Evolutionary conservation across 1,284 basidiomycete species (phyloP), one percentile per base, ranked within the genome.

Genomic region (Fomitopsis betulina): DNA sequence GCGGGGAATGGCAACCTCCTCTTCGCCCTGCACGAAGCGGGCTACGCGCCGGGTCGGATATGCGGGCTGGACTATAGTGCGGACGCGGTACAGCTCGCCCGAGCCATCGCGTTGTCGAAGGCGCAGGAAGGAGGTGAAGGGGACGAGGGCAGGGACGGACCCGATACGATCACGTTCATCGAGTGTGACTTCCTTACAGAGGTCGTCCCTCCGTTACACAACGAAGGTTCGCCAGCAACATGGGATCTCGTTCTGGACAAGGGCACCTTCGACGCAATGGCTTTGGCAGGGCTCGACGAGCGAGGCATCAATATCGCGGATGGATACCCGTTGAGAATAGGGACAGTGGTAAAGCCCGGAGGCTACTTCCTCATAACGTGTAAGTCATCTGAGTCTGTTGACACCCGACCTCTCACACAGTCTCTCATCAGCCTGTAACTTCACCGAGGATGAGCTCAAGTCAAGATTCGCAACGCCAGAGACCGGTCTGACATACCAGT

Each of bases 191-290:
- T 91, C 65, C 70, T 91, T 43, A 68, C 72, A 12, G 75, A 83
- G 4, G 76, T 67, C 2, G 75, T 82, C 10, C 60, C 72, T 3
- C 61, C 64, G 13, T 67, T 70, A 55, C 58, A 53, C 2, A 49
- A 23, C 10, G 50, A 52, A 19, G 47, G 38, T 8, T 40, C 43
- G 6, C 62, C 58, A 0, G 58, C 57, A 32, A 7, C 49, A 8
- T 91, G 89, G 89, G 85, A 89, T 66, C 70, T 91, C 9, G 67
- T 91, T 7, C 65, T 93, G 58, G 90, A 93, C 72, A 93, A 93
- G 70, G 89, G 89, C 32, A 94, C 93, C 0, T 92, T 87, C 64
- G 93, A 96, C 68, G 93, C 94, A 1, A 93, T 96, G 59, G 90
- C 92, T 0, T 76, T 96, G 45, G 86, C 83, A 54, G 81, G 81